Conservation (phyloP, 1,284 basidiomycete genomes). For the Caloboletus firmus region DNA sequence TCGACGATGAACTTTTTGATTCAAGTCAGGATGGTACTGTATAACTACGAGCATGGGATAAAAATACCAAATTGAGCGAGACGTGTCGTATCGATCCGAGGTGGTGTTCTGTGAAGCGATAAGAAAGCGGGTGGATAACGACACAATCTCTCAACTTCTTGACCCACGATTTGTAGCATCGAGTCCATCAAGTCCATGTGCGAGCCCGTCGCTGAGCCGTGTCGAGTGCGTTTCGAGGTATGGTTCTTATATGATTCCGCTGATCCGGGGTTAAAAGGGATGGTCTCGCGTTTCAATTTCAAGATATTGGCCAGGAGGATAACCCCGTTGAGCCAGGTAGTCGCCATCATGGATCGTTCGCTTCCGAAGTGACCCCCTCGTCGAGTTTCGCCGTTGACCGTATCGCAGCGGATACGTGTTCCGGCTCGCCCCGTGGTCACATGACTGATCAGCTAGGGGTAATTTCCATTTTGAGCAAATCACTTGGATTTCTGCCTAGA, state of each 20-base stretch:
- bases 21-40: too few relatives aligned
- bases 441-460: slow-evolving; percentile 19
- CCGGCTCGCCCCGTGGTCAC: slow-evolving; percentile 25
- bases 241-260: slow-evolving; percentile 3
- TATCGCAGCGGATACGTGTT: slow-evolving; percentile 9
- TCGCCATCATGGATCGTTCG: too few relatives aligned
- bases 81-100: slow-evolving; percentile 32
- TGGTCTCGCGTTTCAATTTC: neutral
- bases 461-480: slow-evolving; percentile 25
- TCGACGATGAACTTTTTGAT: too few relatives aligned
- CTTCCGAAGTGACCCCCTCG: too few relatives aligned
- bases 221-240: slow-evolving; percentile 13
- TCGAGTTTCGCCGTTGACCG: too few relatives aligned
- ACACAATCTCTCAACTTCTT: slow-evolving; percentile 3
- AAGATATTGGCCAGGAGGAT: too few relatives aligned
- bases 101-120: slow-evolving; percentile 14
- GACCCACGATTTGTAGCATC: slow-evolving; percentile 21
- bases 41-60: neutral
- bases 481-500: slow-evolving; percentile 23
- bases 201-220: slow-evolving; percentile 14
- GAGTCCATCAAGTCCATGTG: slow-evolving; percentile 1
- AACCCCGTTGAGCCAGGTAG: too few relatives aligned
- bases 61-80: neutral
- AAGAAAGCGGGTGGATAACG: slow-evolving; percentile 13
- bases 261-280: slow-evolving; percentile 3